A percentile compares a stretch with the other conserved stretches of the same genome.
These are phyloP conservation scores for Sphaerostilbella broomeana DNA, from an alignment of 2,329 filamentous ascomycete species.

Conservation along the genomic window DNA sequence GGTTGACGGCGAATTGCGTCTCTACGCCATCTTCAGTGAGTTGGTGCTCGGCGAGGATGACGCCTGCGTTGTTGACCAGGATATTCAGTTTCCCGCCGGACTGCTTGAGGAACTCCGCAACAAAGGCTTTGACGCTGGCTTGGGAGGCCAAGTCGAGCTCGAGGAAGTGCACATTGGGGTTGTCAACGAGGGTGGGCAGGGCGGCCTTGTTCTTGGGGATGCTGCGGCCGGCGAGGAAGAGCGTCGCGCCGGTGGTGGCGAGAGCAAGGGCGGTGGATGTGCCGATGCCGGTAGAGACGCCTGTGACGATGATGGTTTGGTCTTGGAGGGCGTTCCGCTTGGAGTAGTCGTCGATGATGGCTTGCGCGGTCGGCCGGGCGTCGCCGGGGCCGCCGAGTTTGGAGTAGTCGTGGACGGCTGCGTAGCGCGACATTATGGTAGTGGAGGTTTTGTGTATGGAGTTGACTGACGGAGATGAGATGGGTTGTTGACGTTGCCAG, in stretches of 20 bases:
- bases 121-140: constrained; percentile 19
- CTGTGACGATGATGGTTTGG: constrained; percentile 37
- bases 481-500: too few species aligned
- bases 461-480: too few species aligned
- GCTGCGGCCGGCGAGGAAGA: constrained; percentile 18
- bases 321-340: constrained; percentile 27
- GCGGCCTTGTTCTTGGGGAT: constrained; percentile 16
- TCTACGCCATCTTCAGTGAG: constrained; percentile 20
- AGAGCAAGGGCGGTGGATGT: constrained; percentile 38
- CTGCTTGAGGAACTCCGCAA: constrained; percentile 14
- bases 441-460: neutral
- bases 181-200: constrained; percentile 11
- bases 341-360: constrained; percentile 31
- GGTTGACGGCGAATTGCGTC: constrained; percentile 45
- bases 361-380: constrained; percentile 31
- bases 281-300: constrained; percentile 36
- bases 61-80: constrained; percentile 18
- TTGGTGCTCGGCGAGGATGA: constrained; percentile 13
- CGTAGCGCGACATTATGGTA: constrained; percentile 15
- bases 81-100: constrained; percentile 17
- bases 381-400: constrained; percentile 27
- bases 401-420: constrained; percentile 28
- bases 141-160: constrained; percentile 21
- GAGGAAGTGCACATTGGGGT: constrained; percentile 13
- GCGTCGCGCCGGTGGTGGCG: constrained; percentile 26